These are phyloP conservation scores for Dryadomyces sulphureus DNA, from an alignment of 2,329 filamentous ascomycete genomes.

Conservation along the genomic window DNA sequence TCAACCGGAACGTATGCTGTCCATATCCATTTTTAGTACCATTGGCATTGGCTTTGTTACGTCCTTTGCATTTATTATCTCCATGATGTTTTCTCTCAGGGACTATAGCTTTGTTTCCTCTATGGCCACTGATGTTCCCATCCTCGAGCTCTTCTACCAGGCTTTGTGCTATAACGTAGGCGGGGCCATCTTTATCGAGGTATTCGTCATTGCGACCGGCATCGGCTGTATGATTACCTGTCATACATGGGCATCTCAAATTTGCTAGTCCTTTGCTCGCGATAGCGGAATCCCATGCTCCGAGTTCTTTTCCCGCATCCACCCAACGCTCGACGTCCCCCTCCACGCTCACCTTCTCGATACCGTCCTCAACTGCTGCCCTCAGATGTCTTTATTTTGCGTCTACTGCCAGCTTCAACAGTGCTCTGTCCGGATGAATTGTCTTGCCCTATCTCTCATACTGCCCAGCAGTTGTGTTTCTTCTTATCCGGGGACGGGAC, in stretches of 20 bases:
- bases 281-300: conserved; percentile 27
- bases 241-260: conserved; percentile 10
- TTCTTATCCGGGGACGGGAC: not conserved
- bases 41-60: conserved; percentile 22
- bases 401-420: not conserved
- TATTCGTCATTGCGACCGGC: not conserved
- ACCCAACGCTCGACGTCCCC: conserved; percentile 23
- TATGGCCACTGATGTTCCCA: conserved; percentile 26
- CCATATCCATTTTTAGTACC: conserved; percentile 20
- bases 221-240: not conserved
- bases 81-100: conserved; percentile 35
- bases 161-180: conserved; percentile 10
- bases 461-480: not conserved
- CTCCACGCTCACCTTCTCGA: conserved; percentile 3
- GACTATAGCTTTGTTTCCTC: conserved; percentile 27
- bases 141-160: conserved; percentile 30
- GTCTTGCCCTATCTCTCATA: not conserved
- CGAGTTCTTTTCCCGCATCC: conserved; percentile 21
- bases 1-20: conserved; percentile 22
- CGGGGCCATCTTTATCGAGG: not conserved
- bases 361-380: not conserved
- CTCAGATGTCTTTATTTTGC: conserved; percentile 1
- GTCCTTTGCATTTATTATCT: conserved; percentile 30
- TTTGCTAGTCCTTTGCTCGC: conserved; percentile 29
- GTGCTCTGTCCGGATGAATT: not conserved